These are phyloP conservation scores for Lanzia echinophila DNA, from an alignment of 2,329 filamentous ascomycete species.

Conservation along the genomic window DNA sequence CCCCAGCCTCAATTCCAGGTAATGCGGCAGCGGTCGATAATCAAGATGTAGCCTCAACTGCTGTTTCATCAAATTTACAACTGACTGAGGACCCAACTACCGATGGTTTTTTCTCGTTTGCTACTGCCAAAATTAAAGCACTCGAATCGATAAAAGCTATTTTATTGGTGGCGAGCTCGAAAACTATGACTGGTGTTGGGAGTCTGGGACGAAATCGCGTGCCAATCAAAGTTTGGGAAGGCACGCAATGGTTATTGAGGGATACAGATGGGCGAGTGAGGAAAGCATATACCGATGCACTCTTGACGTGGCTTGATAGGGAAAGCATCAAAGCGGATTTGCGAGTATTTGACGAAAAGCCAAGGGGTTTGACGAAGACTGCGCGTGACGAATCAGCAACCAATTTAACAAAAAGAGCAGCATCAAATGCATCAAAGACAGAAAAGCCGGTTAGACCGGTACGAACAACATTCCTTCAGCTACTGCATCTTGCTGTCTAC, in stretches of 20 bases:
- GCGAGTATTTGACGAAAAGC: constrained; percentile 50
- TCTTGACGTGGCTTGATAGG: constrained; percentile 77
- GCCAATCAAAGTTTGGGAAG: constrained; percentile 83
- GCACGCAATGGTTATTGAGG: constrained; percentile 86
- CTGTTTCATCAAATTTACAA: constrained; percentile 41
- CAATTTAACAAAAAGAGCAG: constrained; percentile 46
- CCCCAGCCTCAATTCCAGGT: constrained; percentile 36
- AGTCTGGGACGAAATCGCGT: constrained; percentile 68
- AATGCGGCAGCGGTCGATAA: constrained; percentile 39
- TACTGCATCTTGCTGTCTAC: constrained; percentile 83
- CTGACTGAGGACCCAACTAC: constrained; percentile 46
- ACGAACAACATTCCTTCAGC: constrained; percentile 58
- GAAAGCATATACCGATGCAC: constrained; percentile 76
- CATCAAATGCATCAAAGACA: constrained; percentile 57
- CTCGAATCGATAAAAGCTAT: constrained; percentile 78
- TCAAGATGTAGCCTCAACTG: constrained; percentile 38
- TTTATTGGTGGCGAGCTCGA: constrained; percentile 70
- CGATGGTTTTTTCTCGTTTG: constrained; percentile 56
- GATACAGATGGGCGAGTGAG: constrained; percentile 74
- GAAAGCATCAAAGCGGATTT: constrained; percentile 66
- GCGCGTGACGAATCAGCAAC: constrained; percentile 25
- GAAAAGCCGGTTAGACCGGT: constrained; percentile 22
- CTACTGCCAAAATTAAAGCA: constrained; percentile 56
- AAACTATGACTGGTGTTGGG: constrained; percentile 51
- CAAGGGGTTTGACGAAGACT: constrained; percentile 35